Evolutionary conservation across 371 early-diverging fungal species (phyloP), one percentile per base, ranked within the genome.

Genomic region (Mortierella sp.): DNA sequence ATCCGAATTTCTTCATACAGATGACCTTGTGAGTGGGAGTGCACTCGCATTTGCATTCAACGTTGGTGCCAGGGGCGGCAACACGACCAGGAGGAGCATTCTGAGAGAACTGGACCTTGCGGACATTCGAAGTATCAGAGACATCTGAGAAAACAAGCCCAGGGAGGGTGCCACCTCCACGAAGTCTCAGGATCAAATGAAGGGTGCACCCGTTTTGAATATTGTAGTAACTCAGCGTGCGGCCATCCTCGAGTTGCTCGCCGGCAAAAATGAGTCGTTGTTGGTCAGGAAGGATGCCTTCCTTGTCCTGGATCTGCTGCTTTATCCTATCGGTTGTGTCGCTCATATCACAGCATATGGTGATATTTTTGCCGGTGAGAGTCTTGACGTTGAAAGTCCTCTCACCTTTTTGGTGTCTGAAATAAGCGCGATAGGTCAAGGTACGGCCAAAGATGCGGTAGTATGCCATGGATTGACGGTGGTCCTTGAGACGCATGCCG

Each of bases 121-220:
- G 65, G 0, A 80, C 74, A 6, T 11, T 48, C 13, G 44, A 34
- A 5, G 55, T 24, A 28, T 70, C 24, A 8, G 74, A 74, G 19
- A 77, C 70, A 74, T 81, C 77, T 4, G 70, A 65, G 34, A 77
- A 77, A 24, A 63, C 1, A 28, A 75, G 19, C 6, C 24, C 55
- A 0, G 55, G 21, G 55, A n/a, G 42, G 42, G 28, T 24, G n/a
- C 14, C 19, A n/a, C 44, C 48, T n/a, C 95, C 95, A 90, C 8
- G n/a, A 8, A 6, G 55, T 24, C 9, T 21, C 55, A 54, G 24
- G 97, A 97, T 86, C 96, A 94, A 71, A 97, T 92, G 84, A 96
- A 93, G 44, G 96, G 92, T 38, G 96, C 95, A 60, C 97, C 84
- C 91, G 96, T 97, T 13, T 97, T 91, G 50, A 97, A 97, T 34